These are phyloP conservation scores for Brassica cretica DNA, from an alignment of 345 rosid species.

Conservation along the genomic window DNA sequence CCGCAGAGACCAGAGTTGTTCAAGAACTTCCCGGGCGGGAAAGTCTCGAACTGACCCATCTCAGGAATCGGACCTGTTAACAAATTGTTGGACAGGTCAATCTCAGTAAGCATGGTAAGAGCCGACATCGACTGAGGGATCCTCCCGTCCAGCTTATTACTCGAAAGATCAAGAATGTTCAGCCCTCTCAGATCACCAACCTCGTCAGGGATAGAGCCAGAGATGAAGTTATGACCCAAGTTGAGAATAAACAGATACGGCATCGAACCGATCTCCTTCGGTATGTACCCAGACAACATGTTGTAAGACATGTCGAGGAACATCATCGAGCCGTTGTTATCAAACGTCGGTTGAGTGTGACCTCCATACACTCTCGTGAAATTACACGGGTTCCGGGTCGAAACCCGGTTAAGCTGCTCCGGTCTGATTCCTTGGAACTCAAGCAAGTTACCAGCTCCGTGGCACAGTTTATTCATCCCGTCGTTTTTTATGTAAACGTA, in stretches of 20 bases:
- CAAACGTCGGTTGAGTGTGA: conserved; percentile 72
- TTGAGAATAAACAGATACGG: conserved; percentile 70
- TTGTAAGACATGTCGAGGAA: conserved; percentile 89
- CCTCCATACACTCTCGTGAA: conserved; percentile 73
- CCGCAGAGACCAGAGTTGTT: conserved; percentile 94
- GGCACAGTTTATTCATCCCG: conserved; percentile 68
- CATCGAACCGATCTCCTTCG: conserved; percentile 83
- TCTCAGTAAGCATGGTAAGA: conserved; percentile 60
- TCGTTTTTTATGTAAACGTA: conserved; percentile 77
- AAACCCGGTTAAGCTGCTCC: conserved; percentile 57
- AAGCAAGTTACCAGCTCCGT: conserved; percentile 89
- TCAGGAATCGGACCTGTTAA: conserved; percentile 76
- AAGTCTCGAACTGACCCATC: conserved; percentile 79
- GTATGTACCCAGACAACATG: conserved; percentile 66
- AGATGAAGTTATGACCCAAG: conserved; percentile 71
- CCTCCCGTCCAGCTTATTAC: conserved; percentile 60
- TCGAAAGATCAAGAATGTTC: conserved; percentile 83
- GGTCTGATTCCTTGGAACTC: conserved; percentile 82
- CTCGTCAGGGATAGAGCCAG: conserved; percentile 75
- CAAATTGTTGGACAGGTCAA: conserved; percentile 69
- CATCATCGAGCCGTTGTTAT: conserved; percentile 89
- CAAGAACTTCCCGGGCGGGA: conserved; percentile 54
- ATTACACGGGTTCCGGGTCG: conserved; percentile 79
- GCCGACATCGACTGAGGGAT: conserved; percentile 69
- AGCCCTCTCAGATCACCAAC: conserved; percentile 65